Evolutionary conservation across 139 green algal genomes (phyloP).

Genomic region (Parachlorella kessleri): DNA sequence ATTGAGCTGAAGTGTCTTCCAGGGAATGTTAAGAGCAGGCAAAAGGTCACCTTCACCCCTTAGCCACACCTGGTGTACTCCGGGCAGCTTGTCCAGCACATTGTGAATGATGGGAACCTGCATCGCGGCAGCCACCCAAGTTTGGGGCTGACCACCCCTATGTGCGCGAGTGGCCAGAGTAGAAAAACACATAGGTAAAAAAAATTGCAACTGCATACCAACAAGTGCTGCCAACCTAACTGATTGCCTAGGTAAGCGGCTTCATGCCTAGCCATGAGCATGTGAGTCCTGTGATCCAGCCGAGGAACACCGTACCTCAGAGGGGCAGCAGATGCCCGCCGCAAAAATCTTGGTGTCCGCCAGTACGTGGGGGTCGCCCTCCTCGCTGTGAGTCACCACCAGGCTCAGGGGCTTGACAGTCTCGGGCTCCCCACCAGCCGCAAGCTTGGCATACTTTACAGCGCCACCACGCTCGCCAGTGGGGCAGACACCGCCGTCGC

Average conservation of each 20-base stretch:
- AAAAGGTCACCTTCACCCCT: too few species aligned
- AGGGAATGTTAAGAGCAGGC: too few species aligned
- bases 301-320: constrained; percentile 45
- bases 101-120: constrained; percentile 52
- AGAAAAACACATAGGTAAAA: neutral
- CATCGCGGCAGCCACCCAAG: neutral
- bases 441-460: too few species aligned
- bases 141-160: too few species aligned
- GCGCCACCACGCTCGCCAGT: neutral
- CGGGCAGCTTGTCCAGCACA: constrained; percentile 55
- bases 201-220: neutral
- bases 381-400: too few species aligned
- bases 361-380: neutral
- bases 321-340: constrained; percentile 73
- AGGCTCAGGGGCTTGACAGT: neutral
- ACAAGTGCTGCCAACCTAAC: neutral
- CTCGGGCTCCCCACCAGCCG: neutral
- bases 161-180: neutral
- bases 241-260: too few species aligned
- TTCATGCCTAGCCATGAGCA: too few species aligned
- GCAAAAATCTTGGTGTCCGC: constrained; percentile 44
- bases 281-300: neutral
- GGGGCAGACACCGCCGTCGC: neutral
- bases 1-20: too few species aligned
- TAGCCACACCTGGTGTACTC: constrained; percentile 46